These are phyloP conservation scores for Malassezia vespertilionis DNA, from an alignment of 1,284 basidiomycete genomes.

Conservation along the genomic window DNA sequence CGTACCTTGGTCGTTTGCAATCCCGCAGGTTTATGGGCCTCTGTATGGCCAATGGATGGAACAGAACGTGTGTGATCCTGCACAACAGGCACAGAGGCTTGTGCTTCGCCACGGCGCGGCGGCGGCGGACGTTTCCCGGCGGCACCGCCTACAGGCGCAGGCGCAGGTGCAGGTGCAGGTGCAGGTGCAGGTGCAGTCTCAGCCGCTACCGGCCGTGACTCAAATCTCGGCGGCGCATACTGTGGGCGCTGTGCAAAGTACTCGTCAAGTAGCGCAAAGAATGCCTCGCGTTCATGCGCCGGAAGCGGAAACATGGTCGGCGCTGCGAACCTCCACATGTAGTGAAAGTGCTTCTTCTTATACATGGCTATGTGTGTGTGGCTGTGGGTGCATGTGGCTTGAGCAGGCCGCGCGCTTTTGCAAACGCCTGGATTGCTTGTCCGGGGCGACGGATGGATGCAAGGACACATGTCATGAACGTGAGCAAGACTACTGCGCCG, in stretches of 20 bases:
- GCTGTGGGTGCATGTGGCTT: background rate
- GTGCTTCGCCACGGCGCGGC: background rate
- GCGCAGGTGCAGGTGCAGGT: background rate
- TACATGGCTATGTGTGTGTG: background rate
- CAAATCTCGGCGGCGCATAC: slow-evolving; percentile 6
- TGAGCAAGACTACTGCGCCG: slow-evolving; percentile 76
- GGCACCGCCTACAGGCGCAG: background rate
- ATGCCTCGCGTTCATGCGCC: slow-evolving; percentile 24
- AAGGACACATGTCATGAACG: slow-evolving; percentile 68
- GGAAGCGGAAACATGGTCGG: slow-evolving; percentile 21
- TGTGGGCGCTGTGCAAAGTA: slow-evolving; percentile 36
- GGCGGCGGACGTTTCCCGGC: background rate
- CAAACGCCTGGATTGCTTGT: slow-evolving; percentile 52
- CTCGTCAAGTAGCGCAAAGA: slow-evolving; percentile 34
- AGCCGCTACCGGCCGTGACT: background rate
- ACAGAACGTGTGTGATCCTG: background rate
- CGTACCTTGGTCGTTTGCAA: slow-evolving; percentile 12
- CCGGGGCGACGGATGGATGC: slow-evolving; percentile 64
- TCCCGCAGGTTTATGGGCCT: slow-evolving; percentile 5
- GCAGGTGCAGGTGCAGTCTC: background rate
- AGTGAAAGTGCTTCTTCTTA: background rate
- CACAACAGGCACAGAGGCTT: background rate
- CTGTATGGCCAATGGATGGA: background rate
- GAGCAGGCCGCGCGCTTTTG: background rate
- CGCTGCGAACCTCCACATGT: slow-evolving; percentile 4